Base-by-base conservation (phyloP, 169 alveolate genomes). In the Theileria sp. region DNA sequence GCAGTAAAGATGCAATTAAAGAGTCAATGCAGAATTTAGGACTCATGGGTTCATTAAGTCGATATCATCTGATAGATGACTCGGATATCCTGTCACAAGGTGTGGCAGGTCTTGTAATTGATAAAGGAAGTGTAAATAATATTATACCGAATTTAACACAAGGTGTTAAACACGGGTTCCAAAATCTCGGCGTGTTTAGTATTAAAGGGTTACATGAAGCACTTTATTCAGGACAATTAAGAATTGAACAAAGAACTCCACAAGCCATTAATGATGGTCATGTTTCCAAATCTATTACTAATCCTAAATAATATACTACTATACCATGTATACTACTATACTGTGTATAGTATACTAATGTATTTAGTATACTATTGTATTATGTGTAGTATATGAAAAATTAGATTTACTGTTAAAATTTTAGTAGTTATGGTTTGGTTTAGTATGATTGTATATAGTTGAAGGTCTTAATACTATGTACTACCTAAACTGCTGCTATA, bases 91-190 rank as follows among this genome's bases (percentile, higher is more conserved):
- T 94, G 15, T 89, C 97, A 0, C 95, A 94, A 88, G 97, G 97
- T 0, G 96, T 94, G 32, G 86, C 95, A 21, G 97, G 96, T 19
- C 83, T 93, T 51, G 89, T 93, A 49, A 93, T 92, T 23, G 97
- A 94, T 88, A 94, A 93, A 74, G 97, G 97, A 50, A 80, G 92
- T 38, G 92, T 94, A 61, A 85, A 81, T 74, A 88, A 87, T 71
- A 90, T 92, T 73, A 88, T 94, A 69, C 96, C 96, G 8, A 92
- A 92, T 69, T 76, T 94, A 32, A 85, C 90, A 28, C 94, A 93
- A 72, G 94, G 90, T 56, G 92, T 91, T 19, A 91, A 85, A 83
- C 93, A 87, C 60, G 94, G 94, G 12, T 79, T 91, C 62, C 92
- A 88, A 34, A 81, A 86, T 67, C 75, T 87, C 54, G 94, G 94